Conservation (phyloP, 345 rosid genomes). For the Reutealis trisperma region DNA sequence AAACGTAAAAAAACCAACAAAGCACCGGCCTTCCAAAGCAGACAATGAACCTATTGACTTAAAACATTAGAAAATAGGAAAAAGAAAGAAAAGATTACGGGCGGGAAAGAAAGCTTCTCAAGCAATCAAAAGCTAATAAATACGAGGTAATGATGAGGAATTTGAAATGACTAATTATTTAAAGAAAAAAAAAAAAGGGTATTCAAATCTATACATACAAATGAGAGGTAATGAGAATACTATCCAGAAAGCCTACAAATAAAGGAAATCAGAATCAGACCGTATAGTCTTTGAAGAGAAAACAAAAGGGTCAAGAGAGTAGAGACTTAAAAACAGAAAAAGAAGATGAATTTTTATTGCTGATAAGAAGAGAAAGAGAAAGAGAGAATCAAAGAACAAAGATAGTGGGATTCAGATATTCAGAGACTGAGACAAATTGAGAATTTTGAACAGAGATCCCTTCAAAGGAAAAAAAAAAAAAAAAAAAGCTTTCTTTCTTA, state of each 20-base stretch:
- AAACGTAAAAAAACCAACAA: slow-evolving; percentile 2
- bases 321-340: slow-evolving; percentile 2
- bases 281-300: slow-evolving; percentile 4
- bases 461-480: not conserved
- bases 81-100: not conserved
- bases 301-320: not conserved
- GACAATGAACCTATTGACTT: slow-evolving; percentile 2
- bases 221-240: not conserved
- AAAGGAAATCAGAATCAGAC: not conserved
- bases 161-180: not conserved
- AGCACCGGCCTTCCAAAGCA: not conserved
- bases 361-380: slow-evolving; percentile 16
- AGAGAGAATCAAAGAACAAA: slow-evolving; percentile 6
- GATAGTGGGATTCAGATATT: not conserved
- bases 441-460: slow-evolving; percentile 34
- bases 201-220: not conserved
- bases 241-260: not conserved
- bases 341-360: slow-evolving; percentile 27
- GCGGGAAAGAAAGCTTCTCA: slow-evolving; percentile 23
- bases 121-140: not conserved
- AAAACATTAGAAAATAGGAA: not conserved
- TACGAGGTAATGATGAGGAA: not conserved
- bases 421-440: slow-evolving; percentile 31
- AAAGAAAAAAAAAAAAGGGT: not conserved
- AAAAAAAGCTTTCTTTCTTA: not conserved